Base-by-base conservation (phyloP, 2,329 filamentous ascomycete genomes). In the Colletotrichum theobromicola region DNA sequence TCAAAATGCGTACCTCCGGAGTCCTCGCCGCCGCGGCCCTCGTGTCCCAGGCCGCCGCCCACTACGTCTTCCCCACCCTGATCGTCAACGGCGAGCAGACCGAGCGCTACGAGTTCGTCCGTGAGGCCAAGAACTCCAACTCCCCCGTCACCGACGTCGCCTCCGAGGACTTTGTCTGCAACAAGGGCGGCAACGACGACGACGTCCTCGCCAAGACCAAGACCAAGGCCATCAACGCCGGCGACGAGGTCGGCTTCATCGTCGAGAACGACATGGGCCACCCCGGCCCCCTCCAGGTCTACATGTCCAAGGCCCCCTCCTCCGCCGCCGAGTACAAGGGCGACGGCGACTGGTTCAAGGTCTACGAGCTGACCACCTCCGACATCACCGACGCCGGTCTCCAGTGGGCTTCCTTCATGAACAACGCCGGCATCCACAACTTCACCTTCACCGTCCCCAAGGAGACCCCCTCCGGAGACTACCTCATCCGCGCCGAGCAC, bases 161-260 rank as follows among this genome's bases (percentile, higher is more conserved):
- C 65, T 84, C 83, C 32, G 76, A 79, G 30, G 79, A 83, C 77
- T 82, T 87, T 70, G 70, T 84, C 70, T 87, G 84, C 79, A 86
- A 86, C 77, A 78, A 80, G 12, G 84, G 83, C 21, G 83, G 82
- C 32, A 78, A 82, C 55, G 83, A 83, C 35, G 79, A 81, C 67
- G 80, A 80, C 70, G 83, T 83, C 76, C 80, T 81, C 35, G 79
- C 83, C 64, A 81, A 80, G 73, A 85, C 83, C 46, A 77, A 79
- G 67, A 85, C 83, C 13, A 78, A 82, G 76, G 77, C 79, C 37
- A 83, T 86, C 55, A 77, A 80, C 7, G 79, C 84, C n/a, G 85
- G 85, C 37, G 81, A 85, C 62, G 80, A 81, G 34, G 79, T 87
- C n/a, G 85, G 85, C 50, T 87, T 87, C 80, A 81, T 82, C 5